Base-by-base conservation (phyloP, 805 yeast genomes). In the Blastobotrys muscicola region DNA sequence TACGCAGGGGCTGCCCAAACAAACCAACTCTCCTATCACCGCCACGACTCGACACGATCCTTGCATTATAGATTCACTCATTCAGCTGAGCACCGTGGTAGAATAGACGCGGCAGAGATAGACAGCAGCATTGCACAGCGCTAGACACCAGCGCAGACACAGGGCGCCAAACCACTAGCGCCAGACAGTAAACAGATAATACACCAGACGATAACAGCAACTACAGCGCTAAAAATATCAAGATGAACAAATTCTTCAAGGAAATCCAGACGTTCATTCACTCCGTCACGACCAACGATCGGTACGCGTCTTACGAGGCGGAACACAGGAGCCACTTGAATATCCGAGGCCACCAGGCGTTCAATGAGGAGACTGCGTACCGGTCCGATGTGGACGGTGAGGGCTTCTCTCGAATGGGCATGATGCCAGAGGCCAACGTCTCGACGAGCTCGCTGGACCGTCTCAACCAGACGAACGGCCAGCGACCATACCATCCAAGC, bases 281-380 rank as follows among this genome's bases (percentile, higher is more conserved):
- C 46, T 62, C 67, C 20, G 46, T 64, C 37, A 62, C 67, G 39
- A 64, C 69, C 15, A 54, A 49, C 46, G 69, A 64, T 47, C 61
- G 62, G 41, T 64, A 65, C 52, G 69, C 69, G 44, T 48, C 65
- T 26, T 63, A 59, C 49, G 62, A 56, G 29, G 45, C 54, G 8
- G 48, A 48, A 29, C 46, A 47, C 41, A 33, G 40, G 11, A 42
- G 15, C 20, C 38, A 14, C 16, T 9, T 12, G 20, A 9, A 20
- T 6, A 6, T 4, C 26, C 26, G 26, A 20, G 6, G 26, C 26
- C 26, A 20, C 11, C 4, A 29, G 13, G 4, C 39, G 14, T 26
- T 33, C 41, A 38, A 42, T 29, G 33, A 13, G 36, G 43, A 38
- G 12, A 32, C 12, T 23, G 43, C 13, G 33, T 38, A 36, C 16